Conservation (phyloP, 345 rosid genomes). For the Psidium friedrichsthalianum region DNA sequence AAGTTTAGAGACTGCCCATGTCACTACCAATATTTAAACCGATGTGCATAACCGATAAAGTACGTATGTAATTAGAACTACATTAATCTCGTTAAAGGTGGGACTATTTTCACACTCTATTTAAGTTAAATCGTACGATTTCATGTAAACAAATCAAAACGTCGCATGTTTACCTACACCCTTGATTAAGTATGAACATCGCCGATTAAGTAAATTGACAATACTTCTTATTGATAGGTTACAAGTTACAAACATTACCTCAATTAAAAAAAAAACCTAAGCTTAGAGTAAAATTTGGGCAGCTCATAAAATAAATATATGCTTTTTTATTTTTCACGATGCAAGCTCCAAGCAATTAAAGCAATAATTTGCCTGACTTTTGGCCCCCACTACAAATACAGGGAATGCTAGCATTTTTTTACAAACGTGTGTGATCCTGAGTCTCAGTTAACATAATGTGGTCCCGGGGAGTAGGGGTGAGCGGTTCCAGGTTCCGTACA, state of each 20-base stretch:
- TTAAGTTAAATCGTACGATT: neutral
- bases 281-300: neutral
- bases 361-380: neutral
- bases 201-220: neutral
- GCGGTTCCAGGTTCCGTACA: no score
- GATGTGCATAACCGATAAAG: neutral
- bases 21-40: neutral
- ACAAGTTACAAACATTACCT: neutral
- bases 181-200: neutral
- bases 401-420: neutral
- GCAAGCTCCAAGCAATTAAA: neutral
- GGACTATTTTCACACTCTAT: neutral
- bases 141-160: neutral
- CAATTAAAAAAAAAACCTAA: neutral
- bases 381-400: neutral
- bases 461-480: neutral
- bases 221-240: neutral
- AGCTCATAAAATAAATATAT: neutral
- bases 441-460: neutral
- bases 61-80: neutral
- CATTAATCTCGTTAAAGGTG: neutral
- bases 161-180: neutral
- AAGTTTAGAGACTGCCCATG: no score
- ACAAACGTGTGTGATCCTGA: neutral
- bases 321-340: neutral